These are phyloP conservation scores for Fusarium newnesense DNA, from an alignment of 2,329 filamentous ascomycete genomes.

Conservation along the genomic window DNA sequence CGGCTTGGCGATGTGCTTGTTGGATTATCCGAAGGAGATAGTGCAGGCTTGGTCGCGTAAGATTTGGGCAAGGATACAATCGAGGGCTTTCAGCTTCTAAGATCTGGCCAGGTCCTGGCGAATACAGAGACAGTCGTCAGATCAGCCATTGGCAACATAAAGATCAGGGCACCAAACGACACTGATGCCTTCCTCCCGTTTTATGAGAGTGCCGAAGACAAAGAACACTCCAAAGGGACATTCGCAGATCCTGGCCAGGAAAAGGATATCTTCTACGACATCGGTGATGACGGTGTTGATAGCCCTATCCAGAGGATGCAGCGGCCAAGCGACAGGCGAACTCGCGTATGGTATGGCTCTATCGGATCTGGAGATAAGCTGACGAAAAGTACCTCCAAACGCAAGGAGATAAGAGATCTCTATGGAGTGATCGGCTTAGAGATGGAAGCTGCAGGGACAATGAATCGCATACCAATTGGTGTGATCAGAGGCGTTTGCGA, in stretches of 20 bases:
- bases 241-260: slow-evolving; percentile 49
- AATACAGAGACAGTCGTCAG: slow-evolving; percentile 46
- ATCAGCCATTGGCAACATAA: slow-evolving; percentile 50
- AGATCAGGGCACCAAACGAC: slow-evolving; percentile 39
- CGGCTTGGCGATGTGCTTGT: slow-evolving; percentile 53
- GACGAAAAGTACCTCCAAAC: background rate
- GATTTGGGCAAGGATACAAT: slow-evolving; percentile 48
- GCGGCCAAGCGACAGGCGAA: background rate
- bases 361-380: background rate
- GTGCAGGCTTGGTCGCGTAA: slow-evolving; percentile 46
- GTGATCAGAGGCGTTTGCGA: background rate
- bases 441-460: background rate
- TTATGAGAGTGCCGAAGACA: slow-evolving; percentile 41
- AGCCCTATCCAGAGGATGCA: background rate
- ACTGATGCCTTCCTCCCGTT: slow-evolving; percentile 30
- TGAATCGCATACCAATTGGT: background rate
- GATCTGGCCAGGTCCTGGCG: slow-evolving; percentile 38
- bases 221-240: slow-evolving; percentile 34
- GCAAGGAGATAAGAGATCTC: background rate
- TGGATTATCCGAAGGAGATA: slow-evolving; percentile 37
- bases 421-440: background rate
- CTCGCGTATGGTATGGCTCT: background rate
- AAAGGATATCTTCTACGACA: slow-evolving; percentile 39
- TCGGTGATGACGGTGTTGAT: background rate
- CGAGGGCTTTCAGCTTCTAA: slow-evolving; percentile 43